phyloP scores from a whole-genome alignment of 768 basidiomycete genomes.

The Boletus subparvulus region DNA sequence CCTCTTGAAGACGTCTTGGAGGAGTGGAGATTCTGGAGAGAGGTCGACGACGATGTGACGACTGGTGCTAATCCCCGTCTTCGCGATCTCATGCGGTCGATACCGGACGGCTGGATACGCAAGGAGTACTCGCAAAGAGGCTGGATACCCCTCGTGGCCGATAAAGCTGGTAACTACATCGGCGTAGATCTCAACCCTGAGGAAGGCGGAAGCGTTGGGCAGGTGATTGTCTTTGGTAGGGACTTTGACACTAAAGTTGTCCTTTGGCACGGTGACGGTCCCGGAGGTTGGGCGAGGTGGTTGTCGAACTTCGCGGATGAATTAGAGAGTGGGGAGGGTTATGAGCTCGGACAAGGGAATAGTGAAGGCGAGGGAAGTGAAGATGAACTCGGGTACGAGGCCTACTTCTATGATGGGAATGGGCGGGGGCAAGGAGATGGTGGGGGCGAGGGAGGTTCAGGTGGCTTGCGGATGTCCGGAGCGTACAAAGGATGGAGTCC shows the following conservation, averaged over 20 bases:
- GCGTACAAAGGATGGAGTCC: slow-evolving; percentile 93
- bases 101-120: slow-evolving; percentile 88
- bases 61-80: slow-evolving; percentile 80
- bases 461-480: slow-evolving; percentile 73
- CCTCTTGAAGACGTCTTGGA: slow-evolving; percentile 91
- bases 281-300: slow-evolving; percentile 94
- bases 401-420: slow-evolving; percentile 81
- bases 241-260: slow-evolving; percentile 99
- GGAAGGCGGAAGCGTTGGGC: slow-evolving; percentile 72
- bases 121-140: slow-evolving; percentile 89
- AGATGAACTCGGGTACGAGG: slow-evolving; percentile 82
- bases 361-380: slow-evolving; percentile 73
- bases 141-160: slow-evolving; percentile 94
- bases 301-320: slow-evolving; percentile 89
- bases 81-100: slow-evolving; percentile 77
- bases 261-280: slow-evolving; percentile 87
- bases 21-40: slow-evolving; percentile 97
- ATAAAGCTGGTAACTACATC: slow-evolving; percentile 94
- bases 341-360: slow-evolving; percentile 62
- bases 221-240: slow-evolving; percentile 98
- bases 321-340: slow-evolving; percentile 86
- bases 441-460: slow-evolving; percentile 69
- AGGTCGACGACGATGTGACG: slow-evolving; percentile 83
- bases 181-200: slow-evolving; percentile 92
- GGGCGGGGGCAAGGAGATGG: slow-evolving; percentile 78